A percentile compares a stretch with the other conserved stretches of the same genome.
These are phyloP conservation scores for Plantago rigida DNA, from an alignment of 305 asterid genomes.

Conservation along the genomic window DNA sequence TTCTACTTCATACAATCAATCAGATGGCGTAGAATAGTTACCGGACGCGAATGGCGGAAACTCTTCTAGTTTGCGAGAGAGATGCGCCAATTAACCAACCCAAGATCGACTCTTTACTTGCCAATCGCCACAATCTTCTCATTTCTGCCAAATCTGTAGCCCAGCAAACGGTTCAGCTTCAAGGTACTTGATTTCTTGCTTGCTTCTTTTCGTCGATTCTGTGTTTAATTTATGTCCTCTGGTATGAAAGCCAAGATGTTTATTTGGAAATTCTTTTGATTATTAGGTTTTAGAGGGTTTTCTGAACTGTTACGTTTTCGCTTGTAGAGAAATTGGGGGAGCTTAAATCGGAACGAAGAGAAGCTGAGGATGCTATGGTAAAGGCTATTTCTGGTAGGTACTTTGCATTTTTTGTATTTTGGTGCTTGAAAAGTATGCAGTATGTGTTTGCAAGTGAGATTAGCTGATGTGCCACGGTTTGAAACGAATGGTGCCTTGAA, in stretches of 20 bases:
- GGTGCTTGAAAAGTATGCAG: neutral
- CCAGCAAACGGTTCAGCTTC: constrained; percentile 51
- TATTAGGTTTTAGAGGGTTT: neutral
- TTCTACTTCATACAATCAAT: too few species aligned
- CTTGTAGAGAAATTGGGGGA: constrained; percentile 44
- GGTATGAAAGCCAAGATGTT: too few species aligned
- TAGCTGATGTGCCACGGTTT: neutral
- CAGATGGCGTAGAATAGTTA: too few species aligned
- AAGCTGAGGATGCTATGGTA: constrained; percentile 61
- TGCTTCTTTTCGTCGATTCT: neutral
- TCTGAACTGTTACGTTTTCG: neutral
- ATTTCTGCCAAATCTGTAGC: constrained; percentile 39
- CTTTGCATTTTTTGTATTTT: neutral
- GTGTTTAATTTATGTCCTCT: constrained; percentile 19
- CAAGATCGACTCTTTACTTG: constrained; percentile 38
- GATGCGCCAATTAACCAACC: constrained; percentile 59
- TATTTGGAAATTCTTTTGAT: neutral
- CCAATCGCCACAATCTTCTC: constrained; percentile 28
- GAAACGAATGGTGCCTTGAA: neutral
- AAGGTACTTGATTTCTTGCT: constrained; percentile 30
- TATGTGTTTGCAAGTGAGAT: neutral
- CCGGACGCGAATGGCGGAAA: constrained; percentile 43
- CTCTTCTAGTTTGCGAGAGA: constrained; percentile 52
- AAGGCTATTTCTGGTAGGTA: constrained; percentile 71
- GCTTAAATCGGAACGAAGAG: constrained; percentile 55